Conservation (phyloP, 2,329 filamentous ascomycete species). For the Aureobasidium uvarum region DNA sequence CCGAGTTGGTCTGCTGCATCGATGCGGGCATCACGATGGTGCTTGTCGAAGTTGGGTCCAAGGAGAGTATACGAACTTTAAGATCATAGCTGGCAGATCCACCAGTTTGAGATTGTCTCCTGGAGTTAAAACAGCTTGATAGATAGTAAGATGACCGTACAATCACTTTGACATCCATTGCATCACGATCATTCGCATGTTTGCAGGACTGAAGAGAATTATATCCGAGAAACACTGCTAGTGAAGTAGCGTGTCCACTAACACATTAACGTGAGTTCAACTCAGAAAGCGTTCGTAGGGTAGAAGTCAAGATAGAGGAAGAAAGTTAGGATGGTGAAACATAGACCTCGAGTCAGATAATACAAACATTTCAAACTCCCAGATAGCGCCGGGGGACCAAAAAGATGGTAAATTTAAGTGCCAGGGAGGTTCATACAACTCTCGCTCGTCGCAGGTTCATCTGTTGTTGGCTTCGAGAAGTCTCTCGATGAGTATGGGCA, state of each 20-base stretch:
- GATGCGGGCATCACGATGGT: not conserved
- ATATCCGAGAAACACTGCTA: not conserved
- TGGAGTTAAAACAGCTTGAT: not conserved
- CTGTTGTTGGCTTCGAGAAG: too few relatives aligned
- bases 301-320: not conserved
- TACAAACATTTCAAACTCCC: not conserved
- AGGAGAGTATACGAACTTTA: not conserved
- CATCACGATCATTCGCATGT: not conserved
- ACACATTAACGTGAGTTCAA: not conserved
- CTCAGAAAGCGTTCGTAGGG: not conserved
- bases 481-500: too few relatives aligned
- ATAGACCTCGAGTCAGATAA: not conserved
- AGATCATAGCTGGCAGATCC: not conserved
- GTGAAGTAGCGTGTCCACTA: not conserved
- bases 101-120: not conserved
- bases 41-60: not conserved
- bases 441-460: too few relatives aligned
- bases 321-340: not conserved
- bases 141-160: not conserved
- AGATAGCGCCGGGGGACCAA: not conserved
- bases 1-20: not conserved
- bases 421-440: too few relatives aligned
- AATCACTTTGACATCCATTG: not conserved
- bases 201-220: not conserved
- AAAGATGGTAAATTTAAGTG: too few relatives aligned